phyloP scores from a whole-genome alignment of 257 asterid genomes.

The Plantago elongata region DNA sequence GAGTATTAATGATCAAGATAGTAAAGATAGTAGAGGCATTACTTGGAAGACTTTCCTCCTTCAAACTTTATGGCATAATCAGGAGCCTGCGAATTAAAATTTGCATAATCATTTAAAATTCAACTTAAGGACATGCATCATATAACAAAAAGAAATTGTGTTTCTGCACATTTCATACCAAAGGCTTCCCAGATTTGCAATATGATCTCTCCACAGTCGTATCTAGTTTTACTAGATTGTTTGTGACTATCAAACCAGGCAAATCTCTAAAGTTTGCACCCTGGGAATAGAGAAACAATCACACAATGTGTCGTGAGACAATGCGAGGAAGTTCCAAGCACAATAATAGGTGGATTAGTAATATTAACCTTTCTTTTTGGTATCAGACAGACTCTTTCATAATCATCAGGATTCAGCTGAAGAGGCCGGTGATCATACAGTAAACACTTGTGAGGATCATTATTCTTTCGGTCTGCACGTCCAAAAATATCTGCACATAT shows the following conservation, averaged over 20 bases:
- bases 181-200: constrained; percentile 28
- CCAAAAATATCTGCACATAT: constrained; percentile 22
- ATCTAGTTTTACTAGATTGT: constrained; percentile 21
- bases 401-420: constrained; percentile 29
- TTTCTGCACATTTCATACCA: constrained; percentile 24
- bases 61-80: constrained; percentile 31
- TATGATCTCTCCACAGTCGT: constrained; percentile 20
- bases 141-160: neutral
- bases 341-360: neutral
- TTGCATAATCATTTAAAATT: neutral
- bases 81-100: constrained; percentile 32
- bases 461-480: constrained; percentile 1
- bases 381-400: constrained; percentile 31
- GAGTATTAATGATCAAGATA: neutral
- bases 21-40: neutral
- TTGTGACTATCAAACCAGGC: constrained; percentile 30
- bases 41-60: constrained; percentile 37
- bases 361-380: constrained; percentile 32
- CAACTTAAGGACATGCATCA: neutral
- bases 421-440: constrained; percentile 34
- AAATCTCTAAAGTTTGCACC: constrained; percentile 42
- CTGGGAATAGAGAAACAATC: constrained; percentile 17
- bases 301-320: neutral
- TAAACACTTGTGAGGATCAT: constrained; percentile 4
- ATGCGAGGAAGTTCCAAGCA: neutral